These are phyloP conservation scores for Eutrema heterophyllum DNA, from an alignment of 345 rosid genomes.

Conservation along the genomic window DNA sequence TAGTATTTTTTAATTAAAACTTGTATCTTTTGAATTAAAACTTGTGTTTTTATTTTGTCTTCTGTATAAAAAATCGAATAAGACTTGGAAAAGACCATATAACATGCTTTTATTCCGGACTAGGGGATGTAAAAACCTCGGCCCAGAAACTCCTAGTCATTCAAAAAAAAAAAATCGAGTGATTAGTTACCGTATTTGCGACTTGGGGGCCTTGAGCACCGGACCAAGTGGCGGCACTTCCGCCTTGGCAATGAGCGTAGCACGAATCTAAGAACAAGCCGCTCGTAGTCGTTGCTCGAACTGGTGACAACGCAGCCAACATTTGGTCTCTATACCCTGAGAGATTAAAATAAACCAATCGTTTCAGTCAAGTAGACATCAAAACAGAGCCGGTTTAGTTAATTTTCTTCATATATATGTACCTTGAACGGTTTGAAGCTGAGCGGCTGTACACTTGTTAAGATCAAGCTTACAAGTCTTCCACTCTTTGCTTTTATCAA, in stretches of 20 bases:
- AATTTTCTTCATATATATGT: background rate
- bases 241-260: conserved; percentile 84
- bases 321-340: conserved; percentile 65
- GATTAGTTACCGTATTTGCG: conserved; percentile 40
- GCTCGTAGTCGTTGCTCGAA: conserved; percentile 36
- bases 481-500: conserved; percentile 70
- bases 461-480: conserved; percentile 66
- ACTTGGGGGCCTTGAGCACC: conserved; percentile 52
- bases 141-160: too few species aligned
- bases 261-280: conserved; percentile 87
- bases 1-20: too few species aligned
- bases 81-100: too few species aligned
- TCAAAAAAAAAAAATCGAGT: background rate
- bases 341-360: background rate
- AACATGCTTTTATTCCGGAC: too few species aligned
- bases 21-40: too few species aligned
- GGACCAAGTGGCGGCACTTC: conserved; percentile 62
- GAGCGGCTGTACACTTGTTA: conserved; percentile 51
- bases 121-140: too few species aligned
- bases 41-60: too few species aligned
- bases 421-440: conserved; percentile 78
- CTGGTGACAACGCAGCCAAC: conserved; percentile 45
- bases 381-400: background rate
- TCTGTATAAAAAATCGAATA: too few species aligned
- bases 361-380: background rate